phyloP scores from a whole-genome alignment of 371 early-diverging fungal genomes.

The Basidiobolus meristosporus region DNA sequence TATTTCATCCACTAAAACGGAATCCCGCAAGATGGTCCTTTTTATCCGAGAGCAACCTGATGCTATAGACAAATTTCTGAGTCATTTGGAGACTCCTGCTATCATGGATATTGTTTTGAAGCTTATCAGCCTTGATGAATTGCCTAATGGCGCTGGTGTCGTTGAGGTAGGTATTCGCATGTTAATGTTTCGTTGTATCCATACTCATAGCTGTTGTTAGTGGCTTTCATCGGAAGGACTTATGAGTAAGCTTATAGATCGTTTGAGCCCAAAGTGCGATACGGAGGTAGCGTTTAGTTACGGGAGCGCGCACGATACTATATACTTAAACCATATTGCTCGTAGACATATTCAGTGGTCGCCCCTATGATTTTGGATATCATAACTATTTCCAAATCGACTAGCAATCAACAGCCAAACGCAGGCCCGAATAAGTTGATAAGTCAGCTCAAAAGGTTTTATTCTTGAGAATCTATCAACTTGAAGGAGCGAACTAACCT shows the following conservation, averaged over 20 bases:
- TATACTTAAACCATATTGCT: too few species aligned
- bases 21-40: slow-evolving; percentile 36
- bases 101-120: slow-evolving; percentile 83
- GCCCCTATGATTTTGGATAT: slow-evolving; percentile 83
- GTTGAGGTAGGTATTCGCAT: slow-evolving; percentile 26
- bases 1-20: too few species aligned
- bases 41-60: slow-evolving; percentile 42
- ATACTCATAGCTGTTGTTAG: too few species aligned
- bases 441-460: slow-evolving; percentile 63
- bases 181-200: too few species aligned
- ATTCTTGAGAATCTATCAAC: too few species aligned
- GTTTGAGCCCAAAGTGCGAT: slow-evolving; percentile 60
- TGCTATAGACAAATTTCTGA: slow-evolving; percentile 24
- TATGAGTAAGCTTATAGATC: slow-evolving; percentile 49
- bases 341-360: slow-evolving; percentile 65
- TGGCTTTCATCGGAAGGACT: slow-evolving; percentile 73
- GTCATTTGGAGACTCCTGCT: slow-evolving; percentile 66
- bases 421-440: slow-evolving; percentile 49
- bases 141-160: slow-evolving; percentile 61
- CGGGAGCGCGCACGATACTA: too few species aligned
- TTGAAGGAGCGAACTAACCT: too few species aligned
- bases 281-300: slow-evolving; percentile 24
- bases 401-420: slow-evolving; percentile 39
- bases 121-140: slow-evolving; percentile 75
- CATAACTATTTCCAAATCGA: slow-evolving; percentile 68